Evolutionary conservation across 2,329 filamentous ascomycete genomes (phyloP).

Genomic region (Emergomyces orientalis): DNA sequence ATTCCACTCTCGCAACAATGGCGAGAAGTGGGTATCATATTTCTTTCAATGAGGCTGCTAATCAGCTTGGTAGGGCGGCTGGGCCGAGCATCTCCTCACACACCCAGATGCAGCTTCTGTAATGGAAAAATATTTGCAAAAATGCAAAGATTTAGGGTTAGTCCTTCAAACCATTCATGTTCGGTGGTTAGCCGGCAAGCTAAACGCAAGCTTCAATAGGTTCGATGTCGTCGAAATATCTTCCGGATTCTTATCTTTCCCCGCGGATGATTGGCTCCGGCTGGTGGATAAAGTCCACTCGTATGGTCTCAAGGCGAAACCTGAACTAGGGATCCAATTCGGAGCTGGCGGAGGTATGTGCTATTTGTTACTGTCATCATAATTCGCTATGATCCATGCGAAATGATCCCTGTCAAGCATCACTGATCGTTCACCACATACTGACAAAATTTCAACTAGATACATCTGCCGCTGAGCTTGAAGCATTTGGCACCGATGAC

Average conservation of each 20-base stretch:
- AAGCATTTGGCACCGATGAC: slow-evolving; percentile 42
- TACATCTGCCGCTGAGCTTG: slow-evolving; percentile 39
- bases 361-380: not conserved
- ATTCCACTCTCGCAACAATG: not conserved
- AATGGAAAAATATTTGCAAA: slow-evolving; percentile 45
- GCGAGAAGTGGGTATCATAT: not conserved
- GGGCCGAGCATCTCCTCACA: slow-evolving; percentile 46
- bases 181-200: no score
- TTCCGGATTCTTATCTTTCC: slow-evolving; percentile 46
- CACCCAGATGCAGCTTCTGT: slow-evolving; percentile 37
- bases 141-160: slow-evolving; percentile 44
- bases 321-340: slow-evolving; percentile 50
- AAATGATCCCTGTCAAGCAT: not conserved
- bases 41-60: not conserved
- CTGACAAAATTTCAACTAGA: slow-evolving; percentile 23
- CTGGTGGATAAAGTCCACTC: slow-evolving; percentile 42
- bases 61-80: slow-evolving; percentile 36
- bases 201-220: slow-evolving; percentile 17
- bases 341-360: slow-evolving; percentile 40
- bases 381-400: not conserved
- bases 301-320: slow-evolving; percentile 44
- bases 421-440: not conserved
- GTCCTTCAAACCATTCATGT: slow-evolving; percentile 8
- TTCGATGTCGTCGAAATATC: slow-evolving; percentile 49
- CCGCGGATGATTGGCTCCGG: slow-evolving; percentile 46